A percentile compares a stretch with the other conserved stretches of the same genome.
These are phyloP conservation scores for Calocybe indica DNA, from an alignment of 768 basidiomycete genomes.

Conservation along the genomic window DNA sequence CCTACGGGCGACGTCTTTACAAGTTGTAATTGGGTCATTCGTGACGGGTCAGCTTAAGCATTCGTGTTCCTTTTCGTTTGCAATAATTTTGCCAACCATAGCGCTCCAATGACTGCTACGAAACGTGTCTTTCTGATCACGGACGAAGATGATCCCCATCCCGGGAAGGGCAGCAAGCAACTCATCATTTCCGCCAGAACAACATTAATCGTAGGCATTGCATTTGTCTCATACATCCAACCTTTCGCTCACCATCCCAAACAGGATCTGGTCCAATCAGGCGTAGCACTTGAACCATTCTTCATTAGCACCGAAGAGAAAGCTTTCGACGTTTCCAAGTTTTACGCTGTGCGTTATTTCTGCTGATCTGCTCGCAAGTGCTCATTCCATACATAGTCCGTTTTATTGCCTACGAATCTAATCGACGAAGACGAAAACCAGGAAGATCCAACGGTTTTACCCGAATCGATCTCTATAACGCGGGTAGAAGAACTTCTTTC, in stretches of 20 bases:
- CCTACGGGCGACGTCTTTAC: conserved; percentile 89
- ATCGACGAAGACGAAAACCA: conserved; percentile 47
- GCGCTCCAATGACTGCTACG: conserved; percentile 83
- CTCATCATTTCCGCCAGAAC: conserved; percentile 65
- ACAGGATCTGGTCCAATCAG: conserved; percentile 78
- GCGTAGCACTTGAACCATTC: conserved; percentile 80
- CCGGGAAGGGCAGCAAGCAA: conserved; percentile 48
- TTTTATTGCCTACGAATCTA: conserved; percentile 50
- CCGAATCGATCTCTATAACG: conserved; percentile 70
- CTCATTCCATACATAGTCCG: conserved; percentile 34
- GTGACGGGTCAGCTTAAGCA: conserved; percentile 62
- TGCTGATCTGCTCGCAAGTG: background rate
- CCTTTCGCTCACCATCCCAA: background rate
- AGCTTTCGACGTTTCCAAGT: conserved; percentile 66
- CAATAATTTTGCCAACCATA: conserved; percentile 17
- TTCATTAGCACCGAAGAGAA: conserved; percentile 71
- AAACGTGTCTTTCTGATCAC: conserved; percentile 94
- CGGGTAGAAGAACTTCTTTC: conserved; percentile 70
- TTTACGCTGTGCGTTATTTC: conserved; percentile 61
- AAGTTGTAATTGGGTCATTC: conserved; percentile 83
- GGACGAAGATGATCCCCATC: conserved; percentile 77
- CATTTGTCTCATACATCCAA: background rate
- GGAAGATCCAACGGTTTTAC: conserved; percentile 40
- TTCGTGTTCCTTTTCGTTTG: background rate
- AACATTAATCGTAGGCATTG: conserved; percentile 50